Percentiles rank a stretch among this genome's conserved stretches.
Evolutionary conservation across 768 basidiomycete species (phyloP).

Genomic region (Collybia sordida): DNA sequence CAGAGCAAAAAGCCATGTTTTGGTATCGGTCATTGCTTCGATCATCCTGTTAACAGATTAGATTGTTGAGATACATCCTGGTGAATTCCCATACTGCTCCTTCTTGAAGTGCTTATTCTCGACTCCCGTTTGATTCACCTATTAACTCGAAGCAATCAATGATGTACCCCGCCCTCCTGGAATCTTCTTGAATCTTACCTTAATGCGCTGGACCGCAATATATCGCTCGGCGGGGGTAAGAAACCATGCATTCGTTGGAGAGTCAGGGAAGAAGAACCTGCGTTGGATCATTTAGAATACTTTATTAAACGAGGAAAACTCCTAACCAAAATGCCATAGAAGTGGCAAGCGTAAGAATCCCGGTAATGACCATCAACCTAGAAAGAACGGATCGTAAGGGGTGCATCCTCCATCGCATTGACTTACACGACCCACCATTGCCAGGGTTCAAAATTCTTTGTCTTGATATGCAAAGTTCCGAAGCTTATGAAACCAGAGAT

Average conservation of each 20-base stretch:
- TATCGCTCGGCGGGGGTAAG: constrained; percentile 62
- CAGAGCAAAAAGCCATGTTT: constrained; percentile 76
- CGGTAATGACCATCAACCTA: constrained; percentile 74
- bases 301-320: neutral
- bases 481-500: constrained; percentile 69
- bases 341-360: constrained; percentile 52
- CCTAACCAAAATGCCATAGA: constrained; percentile 56
- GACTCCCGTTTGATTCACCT: constrained; percentile 60
- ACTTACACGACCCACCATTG: constrained; percentile 50
- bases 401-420: neutral
- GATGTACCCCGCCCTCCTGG: too few relatives aligned
- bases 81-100: constrained; percentile 58
- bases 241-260: constrained; percentile 75
- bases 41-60: constrained; percentile 47
- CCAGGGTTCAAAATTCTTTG: constrained; percentile 61
- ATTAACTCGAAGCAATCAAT: neutral
- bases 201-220: constrained; percentile 63
- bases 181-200: constrained; percentile 33
- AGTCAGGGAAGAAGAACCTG: constrained; percentile 73
- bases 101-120: constrained; percentile 83
- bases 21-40: constrained; percentile 66
- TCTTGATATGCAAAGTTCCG: constrained; percentile 62
- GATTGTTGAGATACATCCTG: neutral
- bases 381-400: neutral
- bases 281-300: neutral